These are phyloP conservation scores for Jatropha multifida DNA, from an alignment of 441 rosid genomes.

Conservation along the genomic window DNA sequence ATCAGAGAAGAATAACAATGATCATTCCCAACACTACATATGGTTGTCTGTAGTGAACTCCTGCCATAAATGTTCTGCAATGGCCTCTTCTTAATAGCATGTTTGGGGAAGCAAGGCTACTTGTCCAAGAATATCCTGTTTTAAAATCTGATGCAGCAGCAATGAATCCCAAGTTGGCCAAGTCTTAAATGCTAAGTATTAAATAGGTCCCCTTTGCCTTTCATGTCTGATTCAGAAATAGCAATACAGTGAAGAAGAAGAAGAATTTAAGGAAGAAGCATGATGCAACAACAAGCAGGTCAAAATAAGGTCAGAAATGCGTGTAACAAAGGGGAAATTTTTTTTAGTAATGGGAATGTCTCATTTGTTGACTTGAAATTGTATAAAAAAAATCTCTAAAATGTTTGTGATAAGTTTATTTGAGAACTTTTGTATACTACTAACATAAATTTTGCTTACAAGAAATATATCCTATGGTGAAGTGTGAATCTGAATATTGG, in stretches of 20 bases:
- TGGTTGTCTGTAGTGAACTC: neutral
- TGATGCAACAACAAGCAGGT: neutral
- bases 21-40: neutral
- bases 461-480: conserved; percentile 44
- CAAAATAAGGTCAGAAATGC: neutral
- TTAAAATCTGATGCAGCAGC: neutral
- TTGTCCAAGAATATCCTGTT: neutral
- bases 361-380: conserved; percentile 6
- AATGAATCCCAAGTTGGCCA: neutral
- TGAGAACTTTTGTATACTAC: conserved; percentile 37
- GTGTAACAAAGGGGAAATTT: neutral
- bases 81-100: neutral
- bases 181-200: neutral
- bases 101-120: neutral
- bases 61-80: neutral
- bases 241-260: neutral
- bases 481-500: conserved; percentile 60
- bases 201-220: neutral
- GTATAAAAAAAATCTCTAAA: conserved; percentile 25
- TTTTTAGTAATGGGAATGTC: conserved; percentile 8
- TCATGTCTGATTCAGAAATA: neutral
- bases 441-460: conserved; percentile 37
- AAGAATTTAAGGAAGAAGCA: neutral
- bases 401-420: conserved; percentile 39
- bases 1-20: neutral